Evolutionary conservation across 768 basidiomycete genomes (phyloP).

Genomic region (Mycena haematopus): DNA sequence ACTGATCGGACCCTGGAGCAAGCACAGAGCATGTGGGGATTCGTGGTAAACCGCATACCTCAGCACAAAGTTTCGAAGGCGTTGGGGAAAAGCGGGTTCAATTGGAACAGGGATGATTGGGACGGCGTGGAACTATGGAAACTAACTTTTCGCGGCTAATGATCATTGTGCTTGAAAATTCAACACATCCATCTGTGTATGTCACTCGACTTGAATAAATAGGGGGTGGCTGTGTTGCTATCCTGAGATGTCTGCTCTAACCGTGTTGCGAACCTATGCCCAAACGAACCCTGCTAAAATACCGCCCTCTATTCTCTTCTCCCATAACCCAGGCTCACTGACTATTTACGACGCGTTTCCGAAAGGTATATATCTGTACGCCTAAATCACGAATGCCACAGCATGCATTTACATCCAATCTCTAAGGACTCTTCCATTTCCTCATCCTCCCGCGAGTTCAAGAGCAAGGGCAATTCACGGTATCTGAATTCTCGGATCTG

Average conservation of each 20-base stretch:
- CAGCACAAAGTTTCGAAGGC: slow-evolving; percentile 64
- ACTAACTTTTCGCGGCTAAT: slow-evolving; percentile 39
- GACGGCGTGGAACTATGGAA: slow-evolving; percentile 86
- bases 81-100: slow-evolving; percentile 59
- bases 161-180: no score
- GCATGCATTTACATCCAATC: neutral
- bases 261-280: slow-evolving; percentile 69
- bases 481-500: slow-evolving; percentile 57
- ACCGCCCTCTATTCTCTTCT: slow-evolving; percentile 67
- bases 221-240: no score
- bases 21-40: slow-evolving; percentile 62
- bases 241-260: slow-evolving; percentile 49
- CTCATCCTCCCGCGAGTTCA: slow-evolving; percentile 81
- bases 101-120: slow-evolving; percentile 77
- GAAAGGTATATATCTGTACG: slow-evolving; percentile 44
- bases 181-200: no score
- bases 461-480: slow-evolving; percentile 38
- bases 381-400: neutral
- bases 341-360: slow-evolving; percentile 80
- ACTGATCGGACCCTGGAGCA: slow-evolving; percentile 63
- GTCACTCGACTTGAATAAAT: no score
- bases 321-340: slow-evolving; percentile 57
- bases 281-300: slow-evolving; percentile 54
- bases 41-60: slow-evolving; percentile 63
- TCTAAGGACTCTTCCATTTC: slow-evolving; percentile 79